Base-by-base conservation (phyloP, 495 filamentous ascomycete genomes). In the Aspergillus baeticus region DNA sequence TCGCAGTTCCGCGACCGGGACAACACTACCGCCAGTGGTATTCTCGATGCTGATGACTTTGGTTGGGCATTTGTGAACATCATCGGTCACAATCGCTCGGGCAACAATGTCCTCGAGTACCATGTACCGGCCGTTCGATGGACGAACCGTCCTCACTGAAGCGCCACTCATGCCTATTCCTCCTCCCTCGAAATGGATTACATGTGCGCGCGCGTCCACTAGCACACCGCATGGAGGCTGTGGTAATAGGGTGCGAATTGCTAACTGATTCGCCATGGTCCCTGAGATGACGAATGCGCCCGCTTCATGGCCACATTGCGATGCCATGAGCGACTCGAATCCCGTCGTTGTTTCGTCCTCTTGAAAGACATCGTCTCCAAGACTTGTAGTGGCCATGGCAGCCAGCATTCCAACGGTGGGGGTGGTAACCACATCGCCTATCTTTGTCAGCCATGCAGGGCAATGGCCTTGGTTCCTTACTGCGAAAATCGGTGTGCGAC, bases 291-390 rank as follows among this genome's bases (percentile, higher is more conserved):
- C 45, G 11, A 49, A 49, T 10, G 45, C 31, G 10, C 45, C 45
- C 5, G 29, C 31, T 49, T 35, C 31, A 3, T 20, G 15, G 1
- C 31, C 45, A 36, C 45, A 35, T 13, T 36, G 45, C 1, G 45
- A 11, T 5, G 45, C 29, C 8, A 49, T 20, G 31, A 35, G 18
- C 0, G 45, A 21, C 31, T 49, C 15, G 17, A 49, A 49, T 15
- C 21, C 29, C 10, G 29, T 35, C n/a, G 44, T 47, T n/a, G 44
- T 47, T 7, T 47, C 21, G 17, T 47, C 44, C 11, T 47, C 44
- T 35, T 47, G 14, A n/a, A 47, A 47, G 29, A 47, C 44, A 13
- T 47, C 44, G 44, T 47, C 44, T 26, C 44, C 44, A 18, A 47
- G 44, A 13, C 44, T 47, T 0, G 44, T 17, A 1, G 3, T 34